Base-by-base conservation (phyloP, 306 rosid genomes). In the Cicer arietinum region DNA sequence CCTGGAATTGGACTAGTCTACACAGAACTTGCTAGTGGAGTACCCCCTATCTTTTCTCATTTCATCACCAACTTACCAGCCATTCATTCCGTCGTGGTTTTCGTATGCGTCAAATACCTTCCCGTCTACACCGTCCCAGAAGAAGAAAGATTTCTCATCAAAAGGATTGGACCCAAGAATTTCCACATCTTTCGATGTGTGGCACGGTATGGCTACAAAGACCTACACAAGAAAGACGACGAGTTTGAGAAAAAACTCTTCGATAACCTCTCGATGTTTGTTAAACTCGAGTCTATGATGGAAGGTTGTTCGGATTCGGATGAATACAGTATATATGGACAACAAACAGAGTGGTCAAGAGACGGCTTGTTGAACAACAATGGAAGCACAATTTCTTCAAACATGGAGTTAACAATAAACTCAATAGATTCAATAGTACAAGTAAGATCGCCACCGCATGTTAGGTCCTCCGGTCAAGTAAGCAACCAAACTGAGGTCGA, bases 61-160 rank as follows among this genome's bases (percentile, higher is more conserved):
- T 95, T 95, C 89, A 85, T 95, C 79, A 95, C 99, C 75, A 95
- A 95, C 84, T 83, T 95, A 9, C 99, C 99, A 1, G 99, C 99
- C 69, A 92, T 95, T 77, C 99, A 95, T 74, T 88, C 96, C 0
- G 97, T 92, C 7, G 98, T 95, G 72, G 85, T 92, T 51, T 90
- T 95, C 52, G 88, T 95, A 62, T 95, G 99, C 70, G 97, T 95
- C 79, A 95, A 95, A 76, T 92, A 95, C 81, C 96, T 95, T 75
- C 98, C 97, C 3, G 98, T 94, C 67, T 90, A 88, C 83, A 94
- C 89, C 0, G 96, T 91, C 44, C 97, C 97, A 2, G 97, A 90
- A 80, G 98, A 91, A 73, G 98, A 94, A 75, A 60, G 98, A 51
- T 94, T 89, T 86, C 91, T 94, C 1, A 93, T 92, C 37, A 94